Evolutionary conservation across 2,329 filamentous ascomycete genomes (phyloP).

Genomic region (Ophiostoma piceae): DNA sequence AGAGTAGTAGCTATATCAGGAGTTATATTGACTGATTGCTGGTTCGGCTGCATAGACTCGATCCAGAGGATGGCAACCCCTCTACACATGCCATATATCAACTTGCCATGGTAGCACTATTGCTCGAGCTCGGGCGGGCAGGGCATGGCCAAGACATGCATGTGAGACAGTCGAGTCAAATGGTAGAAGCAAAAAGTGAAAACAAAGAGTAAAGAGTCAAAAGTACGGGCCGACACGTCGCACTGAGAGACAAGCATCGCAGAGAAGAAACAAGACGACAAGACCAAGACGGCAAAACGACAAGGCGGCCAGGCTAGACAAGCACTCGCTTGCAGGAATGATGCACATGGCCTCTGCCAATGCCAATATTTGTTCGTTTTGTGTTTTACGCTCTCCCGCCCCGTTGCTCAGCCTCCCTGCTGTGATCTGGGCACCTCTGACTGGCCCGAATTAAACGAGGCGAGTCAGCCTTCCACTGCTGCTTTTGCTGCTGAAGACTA

Average conservation of each 20-base stretch:
- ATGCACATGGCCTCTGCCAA: not conserved
- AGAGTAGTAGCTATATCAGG: not conserved
- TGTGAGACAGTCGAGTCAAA: not conserved
- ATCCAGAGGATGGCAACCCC: not conserved
- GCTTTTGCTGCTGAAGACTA: not conserved
- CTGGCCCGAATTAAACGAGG: not conserved
- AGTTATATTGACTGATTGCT: not conserved
- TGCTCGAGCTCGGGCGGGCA: not conserved
- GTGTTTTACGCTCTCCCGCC: not conserved
- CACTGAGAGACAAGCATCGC: not conserved
- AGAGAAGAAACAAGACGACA: not conserved
- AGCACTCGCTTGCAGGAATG: not conserved
- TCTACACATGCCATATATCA: not conserved
- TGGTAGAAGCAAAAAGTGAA: too few species aligned
- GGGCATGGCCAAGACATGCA: not conserved
- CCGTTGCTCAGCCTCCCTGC: constrained; percentile 1
- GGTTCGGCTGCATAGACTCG: not conserved
- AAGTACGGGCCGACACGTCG: not conserved
- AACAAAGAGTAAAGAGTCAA: too few species aligned
- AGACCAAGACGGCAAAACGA: not conserved
- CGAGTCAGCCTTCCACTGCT: not conserved
- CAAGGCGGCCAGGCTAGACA: not conserved
- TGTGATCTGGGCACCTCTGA: not conserved
- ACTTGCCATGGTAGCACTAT: not conserved
- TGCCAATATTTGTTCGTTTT: not conserved